Percentiles rank a stretch among this genome's conserved stretches.
phyloP scores from a whole-genome alignment of 2,329 filamentous ascomycete species.

The Helminthosporium solani region DNA sequence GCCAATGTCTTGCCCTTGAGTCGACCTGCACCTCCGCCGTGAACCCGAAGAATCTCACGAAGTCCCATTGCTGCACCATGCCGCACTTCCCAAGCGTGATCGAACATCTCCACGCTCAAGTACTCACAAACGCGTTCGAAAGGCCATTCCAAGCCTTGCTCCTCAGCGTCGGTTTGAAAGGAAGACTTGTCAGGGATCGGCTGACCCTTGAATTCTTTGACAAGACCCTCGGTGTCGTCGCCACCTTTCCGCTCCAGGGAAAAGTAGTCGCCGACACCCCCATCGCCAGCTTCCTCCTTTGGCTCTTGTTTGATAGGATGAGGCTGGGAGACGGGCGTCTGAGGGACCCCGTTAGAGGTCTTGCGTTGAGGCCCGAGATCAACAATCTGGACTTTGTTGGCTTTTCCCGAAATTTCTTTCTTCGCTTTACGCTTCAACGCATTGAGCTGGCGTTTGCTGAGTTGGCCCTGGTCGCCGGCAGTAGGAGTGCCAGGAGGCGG shows the following conservation, averaged over 20 bases:
- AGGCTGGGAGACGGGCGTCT: slow-evolving; percentile 52
- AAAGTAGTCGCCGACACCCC: slow-evolving; percentile 75
- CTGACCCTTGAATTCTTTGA: slow-evolving; percentile 92
- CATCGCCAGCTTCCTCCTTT: slow-evolving; percentile 61
- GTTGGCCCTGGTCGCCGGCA: slow-evolving; percentile 50
- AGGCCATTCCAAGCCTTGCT: slow-evolving; percentile 85
- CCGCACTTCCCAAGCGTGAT: slow-evolving; percentile 89
- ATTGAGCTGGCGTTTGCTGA: slow-evolving; percentile 93
- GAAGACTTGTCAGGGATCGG: slow-evolving; percentile 80
- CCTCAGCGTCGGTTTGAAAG: slow-evolving; percentile 73
- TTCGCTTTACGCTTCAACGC: slow-evolving; percentile 93
- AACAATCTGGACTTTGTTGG: slow-evolving; percentile 85
- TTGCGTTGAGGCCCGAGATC: slow-evolving; percentile 73
- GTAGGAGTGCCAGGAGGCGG: slow-evolving; percentile 47
- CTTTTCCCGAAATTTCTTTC: slow-evolving; percentile 81
- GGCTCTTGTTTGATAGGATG: slow-evolving; percentile 62
- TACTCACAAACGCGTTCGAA: slow-evolving; percentile 93
- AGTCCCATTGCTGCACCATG: slow-evolving; percentile 96
- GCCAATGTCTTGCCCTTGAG: slow-evolving; percentile 65
- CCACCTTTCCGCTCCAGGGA: slow-evolving; percentile 76
- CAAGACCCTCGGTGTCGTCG: slow-evolving; percentile 88
- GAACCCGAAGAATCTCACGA: slow-evolving; percentile 86
- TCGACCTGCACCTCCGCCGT: slow-evolving; percentile 84
- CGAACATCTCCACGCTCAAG: slow-evolving; percentile 89
- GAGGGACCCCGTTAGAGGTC: slow-evolving; percentile 58